Base-by-base conservation (phyloP, 176 grass and related monocot species). In the Triticum aestivum region DNA sequence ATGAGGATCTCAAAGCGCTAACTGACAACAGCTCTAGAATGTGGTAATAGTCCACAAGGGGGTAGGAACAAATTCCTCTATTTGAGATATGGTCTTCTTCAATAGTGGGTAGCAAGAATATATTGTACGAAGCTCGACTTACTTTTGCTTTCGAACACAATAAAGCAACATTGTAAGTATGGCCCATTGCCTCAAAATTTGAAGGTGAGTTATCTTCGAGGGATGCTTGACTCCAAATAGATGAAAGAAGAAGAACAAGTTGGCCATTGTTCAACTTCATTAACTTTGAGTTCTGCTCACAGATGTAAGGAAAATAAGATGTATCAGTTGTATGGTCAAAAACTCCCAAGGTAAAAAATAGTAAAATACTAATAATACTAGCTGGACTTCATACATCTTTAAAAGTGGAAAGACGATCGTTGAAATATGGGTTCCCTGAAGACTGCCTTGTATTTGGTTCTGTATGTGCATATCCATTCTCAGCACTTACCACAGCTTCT, bases 141-240 rank as follows among this genome's bases (percentile, higher is more conserved):
- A 99, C 97, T 84, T 99, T 92, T 52, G 85, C 39, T 77, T 82
- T 87, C 14, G 83, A 94, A 87, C 88, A 90, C 26, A 86, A 88
- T 41, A 99, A 91, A 82, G 79, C 87, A 88, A 99, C 86, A 81
- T n/a, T 94, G 67, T 88, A 99, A 69, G 82, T 92, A 88, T 94
- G 94, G 13, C 85, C 86, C 90, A 99, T 88, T 74, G 94, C 86
- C 79, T 99, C 97, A 87, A 90, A 99, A 93, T 96, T 96, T 87
- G 65, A 72, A 49, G 97, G 97, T 58, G 64, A 78, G 79, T 99
- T 99, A 79, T 96, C 92, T 85, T 92, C 87, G 73, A 90, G 87
- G 70, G 75, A 85, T 88, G 89, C 92, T 86, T 99, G 97, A 86
- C 83, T 92, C 97, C 92, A 96, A 85, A 99, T 91, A 74, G 94